A percentile compares a stretch with the other conserved stretches of the same genome.
These are phyloP conservation scores for Picea sitchensis DNA, from an alignment of 75 land plant genomes.

Conservation along the genomic window DNA sequence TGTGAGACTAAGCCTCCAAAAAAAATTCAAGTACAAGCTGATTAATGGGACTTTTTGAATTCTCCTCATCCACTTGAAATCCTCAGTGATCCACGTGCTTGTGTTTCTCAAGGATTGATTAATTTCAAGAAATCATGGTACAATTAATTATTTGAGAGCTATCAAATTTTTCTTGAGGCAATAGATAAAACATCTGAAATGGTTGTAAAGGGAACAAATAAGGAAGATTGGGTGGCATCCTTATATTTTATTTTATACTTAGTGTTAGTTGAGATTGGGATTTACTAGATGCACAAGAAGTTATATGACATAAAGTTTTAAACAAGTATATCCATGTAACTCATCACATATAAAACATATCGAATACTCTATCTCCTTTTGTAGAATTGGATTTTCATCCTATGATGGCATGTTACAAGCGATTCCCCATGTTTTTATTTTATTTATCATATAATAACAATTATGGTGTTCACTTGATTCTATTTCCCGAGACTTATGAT, in stretches of 20 bases:
- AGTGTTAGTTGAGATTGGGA: too few species aligned
- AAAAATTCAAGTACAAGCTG: constrained; percentile 11
- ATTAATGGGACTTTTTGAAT: constrained; percentile 55
- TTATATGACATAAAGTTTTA: too few species aligned
- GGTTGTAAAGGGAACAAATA: constrained; percentile 24
- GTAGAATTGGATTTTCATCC: too few species aligned
- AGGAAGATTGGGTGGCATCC: constrained; percentile 32
- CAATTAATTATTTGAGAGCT: constrained; percentile 58
- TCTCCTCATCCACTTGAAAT: constrained; percentile 71
- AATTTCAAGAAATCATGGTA: constrained; percentile 72
- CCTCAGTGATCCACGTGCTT: constrained; percentile 62
- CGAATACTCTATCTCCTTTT: too few species aligned
- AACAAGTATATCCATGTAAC: too few species aligned
- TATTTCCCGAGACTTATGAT: constrained; percentile 31
- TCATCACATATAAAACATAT: too few species aligned
- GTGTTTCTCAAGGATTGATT: constrained; percentile 72
- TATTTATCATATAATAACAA: too few species aligned
- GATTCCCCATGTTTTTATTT: too few species aligned
- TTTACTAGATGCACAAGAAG: too few species aligned
- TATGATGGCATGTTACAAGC: too few species aligned
- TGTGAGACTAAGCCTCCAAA: background rate
- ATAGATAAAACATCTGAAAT: constrained; percentile 22
- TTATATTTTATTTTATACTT: too few species aligned
- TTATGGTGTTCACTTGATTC: constrained; percentile 18
- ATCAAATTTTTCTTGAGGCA: constrained; percentile 35